A percentile compares a stretch with the other conserved stretches of the same genome.
These are phyloP conservation scores for Pyrrhoderma noxium DNA, from an alignment of 1,284 basidiomycete genomes.

Conservation along the genomic window DNA sequence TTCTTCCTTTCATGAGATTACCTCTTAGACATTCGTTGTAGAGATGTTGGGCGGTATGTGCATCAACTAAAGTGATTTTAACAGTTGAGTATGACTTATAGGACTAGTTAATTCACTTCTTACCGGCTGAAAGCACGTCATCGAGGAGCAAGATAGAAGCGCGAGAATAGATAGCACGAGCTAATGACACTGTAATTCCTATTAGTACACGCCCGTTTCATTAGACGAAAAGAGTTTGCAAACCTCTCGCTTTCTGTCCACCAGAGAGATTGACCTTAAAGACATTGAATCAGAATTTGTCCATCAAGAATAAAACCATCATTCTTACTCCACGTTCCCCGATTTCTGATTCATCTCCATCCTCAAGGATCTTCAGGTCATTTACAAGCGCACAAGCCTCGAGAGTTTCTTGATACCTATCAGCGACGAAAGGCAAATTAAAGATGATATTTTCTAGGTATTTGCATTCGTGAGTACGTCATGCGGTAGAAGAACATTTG, in stretches of 20 bases:
- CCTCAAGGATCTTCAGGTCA: conserved; percentile 88
- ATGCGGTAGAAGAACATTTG: too few species aligned
- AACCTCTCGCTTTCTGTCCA: conserved; percentile 90
- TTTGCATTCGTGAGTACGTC: too few species aligned
- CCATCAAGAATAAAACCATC: neutral
- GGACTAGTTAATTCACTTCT: conserved; percentile 19
- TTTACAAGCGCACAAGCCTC: conserved; percentile 68
- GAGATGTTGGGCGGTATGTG: conserved; percentile 83
- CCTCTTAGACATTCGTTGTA: conserved; percentile 80
- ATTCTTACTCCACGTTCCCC: conserved; percentile 71
- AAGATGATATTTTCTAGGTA: conserved; percentile 86
- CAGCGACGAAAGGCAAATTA: conserved; percentile 72
- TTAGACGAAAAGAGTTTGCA: conserved; percentile 14
- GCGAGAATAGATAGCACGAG: conserved; percentile 89
- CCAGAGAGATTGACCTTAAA: conserved; percentile 84
- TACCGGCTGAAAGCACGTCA: conserved; percentile 75
- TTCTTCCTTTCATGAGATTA: conserved; percentile 72
- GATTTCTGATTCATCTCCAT: conserved; percentile 90
- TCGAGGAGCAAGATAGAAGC: conserved; percentile 84
- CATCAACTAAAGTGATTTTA: conserved; percentile 50
- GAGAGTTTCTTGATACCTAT: conserved; percentile 72
- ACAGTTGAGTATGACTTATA: too few species aligned
- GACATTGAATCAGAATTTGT: neutral
- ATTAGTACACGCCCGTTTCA: neutral
- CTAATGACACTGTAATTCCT: conserved; percentile 56